A percentile compares a stretch with the other conserved stretches of the same genome.
Conservation (phyloP, 225 moss, liverwort and hornwort genomes). For the Lunularia cruciata region DNA sequence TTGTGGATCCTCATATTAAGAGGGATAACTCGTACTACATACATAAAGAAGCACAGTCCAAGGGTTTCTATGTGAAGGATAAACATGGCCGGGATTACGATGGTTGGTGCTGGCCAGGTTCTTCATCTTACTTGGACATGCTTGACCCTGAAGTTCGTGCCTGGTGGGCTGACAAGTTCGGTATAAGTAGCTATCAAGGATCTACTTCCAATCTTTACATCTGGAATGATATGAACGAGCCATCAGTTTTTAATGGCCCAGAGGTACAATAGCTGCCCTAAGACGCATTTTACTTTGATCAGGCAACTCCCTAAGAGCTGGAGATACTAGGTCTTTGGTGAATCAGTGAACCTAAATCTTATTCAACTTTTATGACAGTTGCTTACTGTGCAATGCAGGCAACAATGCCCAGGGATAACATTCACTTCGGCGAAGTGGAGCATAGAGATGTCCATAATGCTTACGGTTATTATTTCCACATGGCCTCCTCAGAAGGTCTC, state of each 20-base stretch:
- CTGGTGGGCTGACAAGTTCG: conserved; percentile 96
- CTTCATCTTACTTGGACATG: conserved; percentile 94
- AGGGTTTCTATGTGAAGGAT: conserved; percentile 86
- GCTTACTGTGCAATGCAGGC: conserved; percentile 45
- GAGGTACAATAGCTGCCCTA: conserved; percentile 67
- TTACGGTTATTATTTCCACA: conserved; percentile 91
- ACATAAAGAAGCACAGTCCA: conserved; percentile 83
- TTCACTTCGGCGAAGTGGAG: conserved; percentile 76
- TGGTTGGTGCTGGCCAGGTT: conserved; percentile 99
- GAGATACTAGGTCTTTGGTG: no score
- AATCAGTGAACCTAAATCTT: no score
- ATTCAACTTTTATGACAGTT: neutral
- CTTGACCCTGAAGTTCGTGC: conserved; percentile 72
- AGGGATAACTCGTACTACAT: conserved; percentile 75
- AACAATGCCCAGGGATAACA: conserved; percentile 88
- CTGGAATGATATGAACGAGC: conserved; percentile 99
- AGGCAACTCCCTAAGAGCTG: no score
- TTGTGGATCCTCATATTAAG: conserved; percentile 98
- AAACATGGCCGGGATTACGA: conserved; percentile 72
- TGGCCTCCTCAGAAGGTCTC: conserved; percentile 82
- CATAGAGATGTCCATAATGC: conserved; percentile 97
- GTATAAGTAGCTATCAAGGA: conserved; percentile 64
- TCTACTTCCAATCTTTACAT: conserved; percentile 85
- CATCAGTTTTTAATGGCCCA: conserved; percentile 97
- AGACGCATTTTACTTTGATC: no score